Evolutionary conservation across 768 basidiomycete species (phyloP), one percentile per base, ranked within the genome.

Genomic region (Trametes sanguinea): DNA sequence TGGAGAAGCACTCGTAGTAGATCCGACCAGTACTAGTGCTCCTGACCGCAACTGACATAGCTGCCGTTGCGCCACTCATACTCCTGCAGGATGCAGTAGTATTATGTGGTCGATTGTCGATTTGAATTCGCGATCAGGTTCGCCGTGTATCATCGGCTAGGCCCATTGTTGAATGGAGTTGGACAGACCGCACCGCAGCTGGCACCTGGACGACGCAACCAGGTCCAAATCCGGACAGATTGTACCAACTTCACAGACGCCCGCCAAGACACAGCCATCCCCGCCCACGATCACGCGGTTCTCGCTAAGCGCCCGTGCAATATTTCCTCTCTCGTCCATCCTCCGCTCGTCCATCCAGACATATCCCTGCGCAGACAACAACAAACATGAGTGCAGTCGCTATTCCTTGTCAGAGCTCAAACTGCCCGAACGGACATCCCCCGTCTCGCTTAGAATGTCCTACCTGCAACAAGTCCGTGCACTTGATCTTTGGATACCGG

Each of bases 351-450:
- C 46, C 16, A 50, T 44, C 33, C 29, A 16, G 35, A 42, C 32
- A 50, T 43, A 43, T 16, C 51, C 4, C 52, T 37, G 35, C 35
- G 35, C 6, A 37, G 11, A 37, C 35, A 37, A 22, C 44, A 44
- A 55, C 54, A 39, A 16, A 52, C 9, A 82, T 81, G 80, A 78
- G 66, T 66, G 70, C 78, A 11, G 67, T 71, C 17, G 73, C 73
- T 16, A 72, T 85, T 51, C 62, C 74, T 55, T 93, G 91, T 74
- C 90, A 92, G 72, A 91, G 87, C 74, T 72, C 82, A 6, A 75
- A 75, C 37, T 93, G 91, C 73, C 82, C 83, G 17, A 91, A 92
- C 62, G 92, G 90, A 42, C 89, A 93, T 67, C 94, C 94, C 2
- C 85, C 88, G 4, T 94, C 94, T 29, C 81, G 84, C 29, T 80